Percentiles rank a stretch among this genome's conserved stretches.
phyloP scores from a whole-genome alignment of 2,329 filamentous ascomycete genomes.

The Leptographium galeiforme region DNA sequence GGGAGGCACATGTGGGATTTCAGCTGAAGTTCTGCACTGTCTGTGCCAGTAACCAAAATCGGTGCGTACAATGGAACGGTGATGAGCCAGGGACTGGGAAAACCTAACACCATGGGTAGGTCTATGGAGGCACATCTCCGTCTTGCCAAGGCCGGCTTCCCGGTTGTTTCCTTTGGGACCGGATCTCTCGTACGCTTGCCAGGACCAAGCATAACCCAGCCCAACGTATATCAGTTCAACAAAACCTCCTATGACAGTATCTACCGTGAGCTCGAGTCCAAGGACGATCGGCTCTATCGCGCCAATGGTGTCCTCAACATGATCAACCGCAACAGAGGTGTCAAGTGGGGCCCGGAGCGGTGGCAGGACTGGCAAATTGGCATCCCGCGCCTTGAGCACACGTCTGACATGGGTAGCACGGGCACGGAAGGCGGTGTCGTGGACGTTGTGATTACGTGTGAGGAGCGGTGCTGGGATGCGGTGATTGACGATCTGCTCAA shows the following conservation, averaged over 20 bases:
- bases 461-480: slow-evolving; percentile 96
- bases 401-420: slow-evolving; percentile 59
- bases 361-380: slow-evolving; percentile 97
- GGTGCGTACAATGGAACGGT: slow-evolving; percentile 35
- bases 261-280: slow-evolving; percentile 76
- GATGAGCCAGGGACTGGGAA: no score
- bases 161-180: slow-evolving; percentile 96
- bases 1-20: slow-evolving; percentile 47
- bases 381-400: slow-evolving; percentile 64
- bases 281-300: slow-evolving; percentile 77
- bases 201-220: slow-evolving; percentile 79
- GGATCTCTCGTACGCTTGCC: slow-evolving; percentile 88
- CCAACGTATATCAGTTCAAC: slow-evolving; percentile 98
- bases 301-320: slow-evolving; percentile 92
- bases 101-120: slow-evolving; percentile 24
- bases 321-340: slow-evolving; percentile 78
- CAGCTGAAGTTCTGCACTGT: slow-evolving; percentile 96
- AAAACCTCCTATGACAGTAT: slow-evolving; percentile 90
- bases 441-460: slow-evolving; percentile 91
- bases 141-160: slow-evolving; percentile 72
- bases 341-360: slow-evolving; percentile 92
- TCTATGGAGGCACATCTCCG: slow-evolving; percentile 99
- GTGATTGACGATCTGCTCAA: slow-evolving; percentile 87
- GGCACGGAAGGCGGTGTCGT: slow-evolving; percentile 84
- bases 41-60: slow-evolving; percentile 97